phyloP scores from a whole-genome alignment of 768 basidiomycete species.

The Tulasnella calospora region DNA sequence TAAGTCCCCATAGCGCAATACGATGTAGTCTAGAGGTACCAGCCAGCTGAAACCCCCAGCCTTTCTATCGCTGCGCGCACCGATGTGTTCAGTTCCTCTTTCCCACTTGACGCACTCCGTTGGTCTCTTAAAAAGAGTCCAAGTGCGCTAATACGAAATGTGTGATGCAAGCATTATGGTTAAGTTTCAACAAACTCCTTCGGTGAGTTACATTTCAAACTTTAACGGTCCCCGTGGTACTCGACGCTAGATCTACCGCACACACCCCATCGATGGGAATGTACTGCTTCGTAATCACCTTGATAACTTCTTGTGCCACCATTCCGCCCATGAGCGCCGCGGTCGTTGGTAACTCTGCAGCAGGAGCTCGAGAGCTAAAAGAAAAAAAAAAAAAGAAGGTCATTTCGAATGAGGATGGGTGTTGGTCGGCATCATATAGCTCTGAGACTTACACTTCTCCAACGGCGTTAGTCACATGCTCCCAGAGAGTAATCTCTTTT shows the following conservation, averaged over 20 bases:
- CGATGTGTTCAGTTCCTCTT: neutral
- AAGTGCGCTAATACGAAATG: neutral
- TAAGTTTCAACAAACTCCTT: neutral
- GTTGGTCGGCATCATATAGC: slow-evolving; percentile 27
- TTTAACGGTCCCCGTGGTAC: slow-evolving; percentile 33
- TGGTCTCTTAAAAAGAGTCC: neutral
- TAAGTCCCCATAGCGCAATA: too few relatives aligned
- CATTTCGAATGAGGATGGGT: too few relatives aligned
- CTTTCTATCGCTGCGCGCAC: neutral
- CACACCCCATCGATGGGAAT: slow-evolving; percentile 82
- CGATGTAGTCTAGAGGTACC: too few relatives aligned
- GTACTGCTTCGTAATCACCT: slow-evolving; percentile 94
- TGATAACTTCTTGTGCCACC: slow-evolving; percentile 94
- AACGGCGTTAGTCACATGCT: slow-evolving; percentile 51
- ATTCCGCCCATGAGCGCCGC: slow-evolving; percentile 91
- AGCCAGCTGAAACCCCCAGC: neutral
- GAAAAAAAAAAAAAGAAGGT: too few relatives aligned
- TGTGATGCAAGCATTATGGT: neutral
- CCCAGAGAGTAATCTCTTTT: slow-evolving; percentile 29
- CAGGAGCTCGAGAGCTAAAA: slow-evolving; percentile 67
- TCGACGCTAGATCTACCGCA: slow-evolving; percentile 64
- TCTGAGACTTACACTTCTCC: slow-evolving; percentile 70
- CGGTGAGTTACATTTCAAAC: slow-evolving; percentile 12
- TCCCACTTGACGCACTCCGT: neutral
- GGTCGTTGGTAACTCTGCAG: slow-evolving; percentile 84